Evolutionary conservation across 208 protist genomes (phyloP).

Genomic region (Leishmania gerbilli): DNA sequence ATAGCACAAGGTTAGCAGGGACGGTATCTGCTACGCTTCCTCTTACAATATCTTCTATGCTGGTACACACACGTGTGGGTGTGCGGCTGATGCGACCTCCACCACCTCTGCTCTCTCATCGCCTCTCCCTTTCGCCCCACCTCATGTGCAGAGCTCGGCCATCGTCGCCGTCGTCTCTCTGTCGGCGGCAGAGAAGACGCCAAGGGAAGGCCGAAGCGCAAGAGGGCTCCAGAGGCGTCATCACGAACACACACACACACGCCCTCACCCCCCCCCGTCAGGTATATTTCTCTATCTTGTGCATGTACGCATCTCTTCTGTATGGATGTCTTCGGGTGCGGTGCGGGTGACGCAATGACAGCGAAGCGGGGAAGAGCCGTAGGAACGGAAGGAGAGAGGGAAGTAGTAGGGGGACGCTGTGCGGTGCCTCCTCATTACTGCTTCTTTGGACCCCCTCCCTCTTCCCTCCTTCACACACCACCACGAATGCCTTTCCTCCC

Average conservation of each 20-base stretch:
- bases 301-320: neutral
- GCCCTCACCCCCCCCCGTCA: too few species aligned
- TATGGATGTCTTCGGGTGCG: neutral
- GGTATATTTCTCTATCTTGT: neutral
- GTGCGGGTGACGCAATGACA: neutral
- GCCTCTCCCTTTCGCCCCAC: neutral
- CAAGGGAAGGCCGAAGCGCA: neutral
- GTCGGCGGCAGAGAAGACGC: neutral
- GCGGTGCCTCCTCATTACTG: neutral
- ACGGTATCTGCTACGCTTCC: neutral
- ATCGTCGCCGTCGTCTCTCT: neutral
- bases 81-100: neutral
- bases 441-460: neutral
- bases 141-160: neutral
- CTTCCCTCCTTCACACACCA: neutral
- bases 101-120: neutral
- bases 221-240: neutral
- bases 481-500: neutral
- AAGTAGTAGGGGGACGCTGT: neutral
- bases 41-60: conserved; percentile 1
- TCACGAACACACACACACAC: neutral
- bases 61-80: conserved; percentile 1
- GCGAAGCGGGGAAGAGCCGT: neutral
- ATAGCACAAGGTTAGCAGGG: neutral
- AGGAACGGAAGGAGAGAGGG: neutral